Evolutionary conservation across 768 basidiomycete genomes (phyloP), one percentile per base, ranked within the genome.

Genomic region (Lyophyllum shimeji): DNA sequence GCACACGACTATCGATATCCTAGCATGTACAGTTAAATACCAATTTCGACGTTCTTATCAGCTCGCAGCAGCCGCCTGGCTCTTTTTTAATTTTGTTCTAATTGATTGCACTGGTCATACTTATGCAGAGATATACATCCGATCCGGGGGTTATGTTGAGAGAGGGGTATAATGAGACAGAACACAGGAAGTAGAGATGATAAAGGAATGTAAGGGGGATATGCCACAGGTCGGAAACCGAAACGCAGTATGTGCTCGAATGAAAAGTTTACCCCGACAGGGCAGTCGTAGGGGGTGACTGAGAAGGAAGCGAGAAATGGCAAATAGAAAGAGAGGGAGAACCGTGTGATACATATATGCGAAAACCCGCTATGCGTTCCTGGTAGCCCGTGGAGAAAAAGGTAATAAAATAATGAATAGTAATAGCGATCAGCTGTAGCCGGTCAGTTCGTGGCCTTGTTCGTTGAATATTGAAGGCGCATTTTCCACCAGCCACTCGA

Each of bases 401-500:
- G n/a, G n/a, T 40, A 52, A 61, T 43, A 57, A 53, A 37, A 56
- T 58, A 60, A 60, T 59, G 49, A 60, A 63, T 61, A 63, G 53
- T 44, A n/a, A 65, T 63, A 60, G 50, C 40, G 43, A 29, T 59
- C 51, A 54, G 29, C 48, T 44, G 17, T 53, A 25, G 33, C 49
- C 54, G 61, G 54, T 53, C 48, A 46, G 53, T 59, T 47, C 43
- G 2, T 48, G 40, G 33, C 49, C 64, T 50, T 53, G 47, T 24
- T 34, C 61, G 49, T 70, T 69, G 66, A 82, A 83, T 63, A 90
- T 74, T 23, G 70, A 69, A 39, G 77, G 80, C 12, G 92, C 92
- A 66, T 96, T 89, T 67, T 98, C 95, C 57, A 98, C 85, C 60
- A 98, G 83, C 90, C 95, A 97, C 70, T 97, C 94, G 49, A 99